Evolutionary conservation across 257 asterid genomes (phyloP), one percentile per base, ranked within the genome.

Genomic region (Rehmannia glutinosa): DNA sequence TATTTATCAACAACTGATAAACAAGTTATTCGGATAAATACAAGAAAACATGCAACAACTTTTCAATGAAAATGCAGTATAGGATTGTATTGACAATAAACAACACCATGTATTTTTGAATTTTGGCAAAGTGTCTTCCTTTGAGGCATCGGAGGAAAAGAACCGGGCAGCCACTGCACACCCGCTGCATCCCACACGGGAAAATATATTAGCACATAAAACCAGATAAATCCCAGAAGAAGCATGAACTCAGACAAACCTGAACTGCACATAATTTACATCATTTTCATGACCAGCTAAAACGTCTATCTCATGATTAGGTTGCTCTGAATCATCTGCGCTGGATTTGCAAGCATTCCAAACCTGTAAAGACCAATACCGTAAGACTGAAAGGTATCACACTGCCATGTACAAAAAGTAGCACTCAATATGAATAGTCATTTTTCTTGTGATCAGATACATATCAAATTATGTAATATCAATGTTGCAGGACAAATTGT

Each of bases 201-300:
- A 69, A 58, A 36, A 50, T 36, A 30, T 30, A 27, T 66, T 21
- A 58, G 71, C 9, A 51, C 28, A 54, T n/a, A 51, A 56, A 76
- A 59, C n/a, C 39, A 21, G 39, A 65, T 43, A 62, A 62, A 53
- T 27, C 58, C 54, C 11, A 23, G 70, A 53, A 28, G 39, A 58
- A 32, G 57, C 51, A 71, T 55, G 62, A 59, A 61, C 66, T 53
- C 47, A 53, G 62, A 78, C 92, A 64, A 74, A 92, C 98, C 98
- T 92, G 89, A 92, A 92, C 76, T 92, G 97, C 78, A 90, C 98
- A 62, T 90, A 92, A 76, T 92, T 92, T 72, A 92, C 98, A 81
- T 92, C 98, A 75, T 92, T 87, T 86, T 92, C 98, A 75, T 92
- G 98, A 63, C 98, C 98, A 74, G 95, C 79, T 74, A 92, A 83